Evolutionary conservation across 768 basidiomycete species (phyloP).

Genomic region (Gelatoporia subvermispora): DNA sequence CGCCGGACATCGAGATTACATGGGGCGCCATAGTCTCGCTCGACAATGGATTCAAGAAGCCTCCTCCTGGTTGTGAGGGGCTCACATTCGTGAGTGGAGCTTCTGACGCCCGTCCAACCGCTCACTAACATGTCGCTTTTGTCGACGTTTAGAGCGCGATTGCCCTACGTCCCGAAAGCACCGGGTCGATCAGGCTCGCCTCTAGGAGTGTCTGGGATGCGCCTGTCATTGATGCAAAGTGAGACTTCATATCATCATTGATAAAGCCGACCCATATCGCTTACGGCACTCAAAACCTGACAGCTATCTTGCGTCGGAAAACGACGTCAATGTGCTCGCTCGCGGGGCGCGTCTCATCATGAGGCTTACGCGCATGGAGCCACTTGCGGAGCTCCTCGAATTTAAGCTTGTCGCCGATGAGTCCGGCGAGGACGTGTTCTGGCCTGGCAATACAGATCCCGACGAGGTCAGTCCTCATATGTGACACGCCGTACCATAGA

Average conservation of each 20-base stretch:
- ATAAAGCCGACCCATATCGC: not conserved
- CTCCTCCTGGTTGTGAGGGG: constrained; percentile 5
- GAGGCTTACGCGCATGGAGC: constrained; percentile 4
- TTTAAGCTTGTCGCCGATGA: not conserved
- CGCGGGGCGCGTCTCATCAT: constrained; percentile 5
- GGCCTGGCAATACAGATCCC: constrained; percentile 10
- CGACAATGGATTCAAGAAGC: constrained; percentile 1
- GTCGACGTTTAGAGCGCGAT: not conserved
- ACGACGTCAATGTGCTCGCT: constrained; percentile 8
- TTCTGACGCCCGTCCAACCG: not conserved
- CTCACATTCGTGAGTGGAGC: constrained; percentile 1
- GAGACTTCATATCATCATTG: constrained; percentile 3
- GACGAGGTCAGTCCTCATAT: constrained; percentile 5
- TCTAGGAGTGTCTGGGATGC: constrained; percentile 17
- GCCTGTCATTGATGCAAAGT: constrained; percentile 23
- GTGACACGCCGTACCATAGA: constrained; percentile 33
- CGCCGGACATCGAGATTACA: constrained; percentile 11
- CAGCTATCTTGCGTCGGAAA: constrained; percentile 13
- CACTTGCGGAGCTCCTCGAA: constrained; percentile 7
- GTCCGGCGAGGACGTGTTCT: constrained; percentile 3
- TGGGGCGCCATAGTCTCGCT: constrained; percentile 6
- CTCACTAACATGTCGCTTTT: not conserved
- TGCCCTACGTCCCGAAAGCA: constrained; percentile 8
- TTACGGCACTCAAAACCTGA: not conserved
- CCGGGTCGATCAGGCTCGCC: constrained; percentile 15